Conservation (phyloP, 768 basidiomycete genomes). For the Scleroderma bovista region DNA sequence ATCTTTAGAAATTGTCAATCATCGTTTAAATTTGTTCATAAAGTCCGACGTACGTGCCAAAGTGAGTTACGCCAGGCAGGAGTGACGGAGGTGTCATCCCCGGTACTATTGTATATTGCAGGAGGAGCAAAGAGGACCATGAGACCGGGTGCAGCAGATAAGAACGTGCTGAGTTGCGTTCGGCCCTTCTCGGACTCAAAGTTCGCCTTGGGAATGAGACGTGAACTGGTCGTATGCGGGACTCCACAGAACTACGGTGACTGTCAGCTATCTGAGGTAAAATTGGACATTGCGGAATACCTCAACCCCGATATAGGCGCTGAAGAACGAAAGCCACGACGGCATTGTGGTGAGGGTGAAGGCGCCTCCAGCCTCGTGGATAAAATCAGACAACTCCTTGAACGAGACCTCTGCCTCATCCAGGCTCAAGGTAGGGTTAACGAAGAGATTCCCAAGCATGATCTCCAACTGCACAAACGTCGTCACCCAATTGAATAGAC, state of each 20-base stretch:
- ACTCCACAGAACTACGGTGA: slow-evolving; percentile 32
- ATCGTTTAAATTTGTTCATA: not conserved
- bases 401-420: slow-evolving; percentile 38
- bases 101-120: slow-evolving; percentile 12
- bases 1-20: not conserved
- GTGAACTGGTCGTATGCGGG: slow-evolving; percentile 40
- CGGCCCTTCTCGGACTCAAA: slow-evolving; percentile 17
- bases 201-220: slow-evolving; percentile 35
- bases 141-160: slow-evolving; percentile 8
- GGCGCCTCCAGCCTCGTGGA: slow-evolving; percentile 21
- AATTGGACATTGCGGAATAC: not conserved
- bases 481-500: not conserved
- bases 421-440: slow-evolving; percentile 38
- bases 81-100: slow-evolving; percentile 13
- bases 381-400: slow-evolving; percentile 25
- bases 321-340: slow-evolving; percentile 30
- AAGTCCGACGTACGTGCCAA: slow-evolving; percentile 14
- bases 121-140: slow-evolving; percentile 12
- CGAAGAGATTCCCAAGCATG: slow-evolving; percentile 21
- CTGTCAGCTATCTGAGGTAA: not conserved
- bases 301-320: slow-evolving; percentile 12
- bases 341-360: slow-evolving; percentile 26
- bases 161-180: slow-evolving; percentile 1
- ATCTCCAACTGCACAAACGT: slow-evolving; percentile 10
- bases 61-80: slow-evolving; percentile 19